Evolutionary conservation across 148 eudicot species (phyloP), one percentile per base, ranked within the genome.

Genomic region (Rhododendron molle): DNA sequence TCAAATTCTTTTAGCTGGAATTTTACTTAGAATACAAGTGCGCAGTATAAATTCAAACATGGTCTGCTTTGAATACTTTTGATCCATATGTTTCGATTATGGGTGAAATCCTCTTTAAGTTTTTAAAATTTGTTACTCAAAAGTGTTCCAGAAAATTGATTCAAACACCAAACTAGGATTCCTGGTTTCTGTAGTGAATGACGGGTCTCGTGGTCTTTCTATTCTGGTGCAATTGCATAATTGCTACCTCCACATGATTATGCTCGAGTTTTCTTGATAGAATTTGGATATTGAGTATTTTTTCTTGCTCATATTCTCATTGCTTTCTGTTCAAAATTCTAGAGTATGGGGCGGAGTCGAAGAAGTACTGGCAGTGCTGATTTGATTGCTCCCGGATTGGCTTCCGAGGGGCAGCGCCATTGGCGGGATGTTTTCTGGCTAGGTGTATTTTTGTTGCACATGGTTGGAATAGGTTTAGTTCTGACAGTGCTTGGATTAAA

Each of bases 361-460:
- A 89, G 91, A 88, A 89, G 85, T 86, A 81, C 40, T 28, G 90
- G 88, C 85, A 80, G 87, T 58, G 90, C 86, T 74, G 90, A 87
- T 81, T 89, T 91, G 26, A 85, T 89, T 82, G 91, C 96, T 21
- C 86, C 82, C 5, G 88, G 86, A 76, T 80, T 85, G 79, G 79
- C 90, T 88, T 76, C 83, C 44, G 85, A 91, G 82, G 94, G 87
- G 85, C 88, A 96, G 85, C 95, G 99, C 76, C 94, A 86, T 74
- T 97, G 99, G 98, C 90, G 94, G 69, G 99, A 97, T 84, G 92
- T 97, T 67, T 95, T 97, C 88, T 97, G 99, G 99, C 84, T 94
- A 73, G 89, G 88, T 21, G 81, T 93, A 40, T 97, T 97, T 83
- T 77, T 94, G 72, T 87, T 90, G 76, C 99, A 97, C 90, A 82